Conservation (phyloP, 1,139 yeast species). For the Scheffersomyces segobiensis region DNA sequence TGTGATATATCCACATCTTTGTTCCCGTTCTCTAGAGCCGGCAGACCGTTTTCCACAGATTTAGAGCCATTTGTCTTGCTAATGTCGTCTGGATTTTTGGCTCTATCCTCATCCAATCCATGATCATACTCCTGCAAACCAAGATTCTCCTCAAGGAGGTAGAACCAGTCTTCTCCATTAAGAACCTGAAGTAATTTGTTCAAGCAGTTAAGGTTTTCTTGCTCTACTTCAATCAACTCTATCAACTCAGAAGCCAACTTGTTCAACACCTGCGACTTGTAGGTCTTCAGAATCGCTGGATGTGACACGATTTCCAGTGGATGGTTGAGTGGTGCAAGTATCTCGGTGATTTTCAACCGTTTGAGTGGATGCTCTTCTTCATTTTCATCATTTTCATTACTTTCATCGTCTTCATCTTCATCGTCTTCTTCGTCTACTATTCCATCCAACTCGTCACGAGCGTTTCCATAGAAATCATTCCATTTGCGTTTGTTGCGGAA, state of each 20-base stretch:
- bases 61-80: background rate
- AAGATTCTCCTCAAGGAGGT: slow-evolving; percentile 61
- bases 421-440: slow-evolving; percentile 12
- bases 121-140: slow-evolving; percentile 73
- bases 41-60: background rate
- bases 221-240: slow-evolving; percentile 78
- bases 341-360: slow-evolving; percentile 45
- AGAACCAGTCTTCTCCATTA: slow-evolving; percentile 82
- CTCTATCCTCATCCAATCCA: slow-evolving; percentile 42
- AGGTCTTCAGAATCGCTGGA: slow-evolving; percentile 69
- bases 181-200: slow-evolving; percentile 73
- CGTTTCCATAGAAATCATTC: slow-evolving; percentile 27
- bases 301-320: slow-evolving; percentile 79
- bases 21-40: background rate
- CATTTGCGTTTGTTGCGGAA: slow-evolving; percentile 38
- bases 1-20: background rate
- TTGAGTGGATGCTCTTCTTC: slow-evolving; percentile 37
- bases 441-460: slow-evolving; percentile 11
- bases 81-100: background rate
- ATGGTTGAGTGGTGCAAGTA: slow-evolving; percentile 75
- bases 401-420: slow-evolving; percentile 7
- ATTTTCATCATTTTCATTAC: slow-evolving; percentile 25
- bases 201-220: slow-evolving; percentile 67
- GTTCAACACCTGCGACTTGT: slow-evolving; percentile 48
- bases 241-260: slow-evolving; percentile 71